phyloP scores from a whole-genome alignment of 306 rosid genomes.

The Sophora flavescens region DNA sequence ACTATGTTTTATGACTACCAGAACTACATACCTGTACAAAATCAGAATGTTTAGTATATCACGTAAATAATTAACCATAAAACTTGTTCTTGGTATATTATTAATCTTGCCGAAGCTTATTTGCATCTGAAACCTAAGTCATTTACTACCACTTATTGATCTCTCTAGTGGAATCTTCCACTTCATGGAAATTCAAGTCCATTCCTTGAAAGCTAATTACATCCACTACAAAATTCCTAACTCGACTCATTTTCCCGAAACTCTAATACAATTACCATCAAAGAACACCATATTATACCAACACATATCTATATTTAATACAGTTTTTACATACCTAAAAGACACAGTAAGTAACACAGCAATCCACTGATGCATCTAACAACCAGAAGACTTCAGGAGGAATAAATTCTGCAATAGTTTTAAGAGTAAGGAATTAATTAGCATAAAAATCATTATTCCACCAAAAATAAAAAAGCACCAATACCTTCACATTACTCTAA shows the following conservation, averaged over 20 bases:
- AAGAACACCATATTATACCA: slow-evolving; percentile 27
- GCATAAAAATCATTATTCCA: slow-evolving; percentile 1
- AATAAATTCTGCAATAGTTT: slow-evolving; percentile 25
- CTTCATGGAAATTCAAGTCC: slow-evolving; percentile 34
- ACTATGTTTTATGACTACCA: background rate
- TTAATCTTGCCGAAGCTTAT: background rate
- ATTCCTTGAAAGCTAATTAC: background rate
- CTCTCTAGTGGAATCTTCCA: slow-evolving; percentile 29
- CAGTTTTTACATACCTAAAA: slow-evolving; percentile 31
- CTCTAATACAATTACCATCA: background rate
- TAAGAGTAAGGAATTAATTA: slow-evolving; percentile 3
- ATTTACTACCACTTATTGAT: slow-evolving; percentile 35
- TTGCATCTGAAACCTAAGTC: background rate
- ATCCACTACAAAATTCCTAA: slow-evolving; percentile 39
- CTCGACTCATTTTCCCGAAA: background rate
- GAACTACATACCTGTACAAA: slow-evolving; percentile 24
- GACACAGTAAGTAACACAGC: background rate
- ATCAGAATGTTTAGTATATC: too few species aligned
- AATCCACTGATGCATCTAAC: background rate
- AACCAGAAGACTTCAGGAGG: slow-evolving; percentile 24
- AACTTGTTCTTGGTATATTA: slow-evolving; percentile 10
- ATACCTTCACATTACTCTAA: slow-evolving; percentile 12
- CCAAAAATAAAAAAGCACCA: slow-evolving; percentile 10
- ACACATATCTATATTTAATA: slow-evolving; percentile 11
- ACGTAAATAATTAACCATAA: background rate